Evolutionary conservation across 768 basidiomycete species (phyloP).

Genomic region (Macrolepiota albuminosa): DNA sequence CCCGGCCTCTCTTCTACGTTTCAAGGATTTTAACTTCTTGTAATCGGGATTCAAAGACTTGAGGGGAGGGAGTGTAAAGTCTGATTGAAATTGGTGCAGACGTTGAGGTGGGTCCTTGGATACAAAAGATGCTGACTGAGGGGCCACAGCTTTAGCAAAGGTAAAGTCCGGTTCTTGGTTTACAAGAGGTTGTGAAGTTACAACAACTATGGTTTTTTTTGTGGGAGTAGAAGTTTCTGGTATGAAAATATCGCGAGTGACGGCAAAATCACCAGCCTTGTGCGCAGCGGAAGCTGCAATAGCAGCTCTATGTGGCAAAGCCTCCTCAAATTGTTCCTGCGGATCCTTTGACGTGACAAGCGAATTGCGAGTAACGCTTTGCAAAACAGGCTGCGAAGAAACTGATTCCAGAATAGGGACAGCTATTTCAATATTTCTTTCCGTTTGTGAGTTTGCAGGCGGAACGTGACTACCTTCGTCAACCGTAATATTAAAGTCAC

Average conservation of each 20-base stretch:
- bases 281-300: background rate
- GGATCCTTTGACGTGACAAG: background rate
- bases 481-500: background rate
- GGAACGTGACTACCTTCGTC: background rate
- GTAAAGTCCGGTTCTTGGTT: conserved; percentile 6
- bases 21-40: conserved; percentile 29
- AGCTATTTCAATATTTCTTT: background rate
- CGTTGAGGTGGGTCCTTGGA: conserved; percentile 20
- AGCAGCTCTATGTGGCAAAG: background rate
- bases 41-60: conserved; percentile 52
- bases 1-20: conserved; percentile 34
- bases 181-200: conserved; percentile 5
- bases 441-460: background rate
- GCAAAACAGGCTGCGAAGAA: background rate
- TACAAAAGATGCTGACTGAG: conserved; percentile 7
- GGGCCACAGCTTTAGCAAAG: conserved; percentile 4
- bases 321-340: background rate
- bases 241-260: background rate
- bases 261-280: background rate
- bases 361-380: background rate
- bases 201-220: conserved; percentile 9
- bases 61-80: conserved; percentile 52
- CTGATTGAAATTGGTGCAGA: conserved; percentile 36
- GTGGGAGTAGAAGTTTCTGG: background rate
- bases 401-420: background rate